A percentile compares a stretch with the other conserved stretches of the same genome.
Conservation (phyloP, 257 asterid species). For the Euphrasia confusa region DNA sequence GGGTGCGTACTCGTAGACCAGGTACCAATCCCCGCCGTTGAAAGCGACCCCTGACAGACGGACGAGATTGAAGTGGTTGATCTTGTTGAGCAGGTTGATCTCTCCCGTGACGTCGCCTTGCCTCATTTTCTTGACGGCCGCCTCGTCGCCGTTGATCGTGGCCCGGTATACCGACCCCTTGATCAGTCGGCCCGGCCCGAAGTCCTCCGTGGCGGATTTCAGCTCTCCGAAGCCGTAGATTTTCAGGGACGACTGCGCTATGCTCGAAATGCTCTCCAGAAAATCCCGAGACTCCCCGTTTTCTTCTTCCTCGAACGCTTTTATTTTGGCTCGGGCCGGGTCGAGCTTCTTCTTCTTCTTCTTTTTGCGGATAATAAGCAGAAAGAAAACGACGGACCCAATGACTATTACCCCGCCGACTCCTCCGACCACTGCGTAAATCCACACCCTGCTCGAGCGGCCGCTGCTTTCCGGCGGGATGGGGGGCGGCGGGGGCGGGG, state of each 20-base stretch:
- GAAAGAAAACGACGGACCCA: constrained; percentile 27
- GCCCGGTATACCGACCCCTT: constrained; percentile 79
- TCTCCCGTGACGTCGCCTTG: constrained; percentile 79
- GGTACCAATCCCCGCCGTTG: constrained; percentile 72
- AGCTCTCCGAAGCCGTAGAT: constrained; percentile 63
- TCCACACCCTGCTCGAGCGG: constrained; percentile 56
- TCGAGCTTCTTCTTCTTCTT: constrained; percentile 11
- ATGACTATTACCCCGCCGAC: constrained; percentile 43
- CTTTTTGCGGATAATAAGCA: not conserved
- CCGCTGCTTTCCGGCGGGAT: constrained; percentile 14
- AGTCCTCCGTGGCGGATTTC: constrained; percentile 55
- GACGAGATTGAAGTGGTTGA: constrained; percentile 82
- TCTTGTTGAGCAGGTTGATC: constrained; percentile 62
- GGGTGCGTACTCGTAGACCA: constrained; percentile 73
- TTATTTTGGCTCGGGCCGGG: constrained; percentile 29
- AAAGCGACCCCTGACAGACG: constrained; percentile 81
- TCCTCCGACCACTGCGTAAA: constrained; percentile 49
- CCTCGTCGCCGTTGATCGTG: constrained; percentile 65
- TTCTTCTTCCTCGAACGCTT: constrained; percentile 21
- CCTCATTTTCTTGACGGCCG: constrained; percentile 80
- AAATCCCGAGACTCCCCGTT: constrained; percentile 36
- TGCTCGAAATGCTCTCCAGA: constrained; percentile 54
- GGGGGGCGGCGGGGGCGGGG: constrained; percentile 26
- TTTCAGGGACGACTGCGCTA: constrained; percentile 68
- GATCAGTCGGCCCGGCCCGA: constrained; percentile 45